Conservation (phyloP, 768 basidiomycete species). For the Mrakia frigida region DNA sequence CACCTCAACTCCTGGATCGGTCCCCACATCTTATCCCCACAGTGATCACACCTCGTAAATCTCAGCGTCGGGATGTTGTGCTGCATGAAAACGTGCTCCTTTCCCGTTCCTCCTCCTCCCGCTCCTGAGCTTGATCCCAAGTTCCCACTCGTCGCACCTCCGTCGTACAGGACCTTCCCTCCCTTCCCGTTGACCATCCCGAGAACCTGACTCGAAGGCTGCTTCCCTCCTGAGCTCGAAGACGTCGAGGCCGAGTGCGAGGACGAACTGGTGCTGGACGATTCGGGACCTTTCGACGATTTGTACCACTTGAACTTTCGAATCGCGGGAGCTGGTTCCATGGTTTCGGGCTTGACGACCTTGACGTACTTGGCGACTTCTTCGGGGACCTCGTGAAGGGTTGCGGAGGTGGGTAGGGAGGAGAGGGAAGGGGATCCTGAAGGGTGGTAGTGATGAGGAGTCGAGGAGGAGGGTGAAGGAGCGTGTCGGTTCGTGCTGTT, state of each 20-base stretch:
- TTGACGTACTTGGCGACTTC: slow-evolving; percentile 44
- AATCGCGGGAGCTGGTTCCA: slow-evolving; percentile 36
- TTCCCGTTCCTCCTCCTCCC: slow-evolving; percentile 32
- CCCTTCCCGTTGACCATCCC: slow-evolving; percentile 4
- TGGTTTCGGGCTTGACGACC: slow-evolving; percentile 39
- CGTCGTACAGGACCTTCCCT: slow-evolving; percentile 35
- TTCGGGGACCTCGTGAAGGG: slow-evolving; percentile 44
- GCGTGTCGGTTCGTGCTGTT: slow-evolving; percentile 18
- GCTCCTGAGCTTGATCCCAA: slow-evolving; percentile 37
- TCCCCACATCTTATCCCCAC: slow-evolving; percentile 98
- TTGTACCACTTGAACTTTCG: slow-evolving; percentile 50
- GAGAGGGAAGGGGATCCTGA: slow-evolving; percentile 10
- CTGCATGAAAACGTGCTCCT: slow-evolving; percentile 81
- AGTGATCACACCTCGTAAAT: slow-evolving; percentile 89
- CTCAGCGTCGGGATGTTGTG: slow-evolving; percentile 65
- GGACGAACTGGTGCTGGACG: slow-evolving; percentile 1
- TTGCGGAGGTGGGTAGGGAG: slow-evolving; percentile 34
- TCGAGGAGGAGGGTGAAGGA: neutral
- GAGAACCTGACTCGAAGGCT: neutral
- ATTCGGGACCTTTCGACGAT: slow-evolving; percentile 40
- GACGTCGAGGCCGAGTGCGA: neutral
- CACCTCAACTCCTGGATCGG: slow-evolving; percentile 75
- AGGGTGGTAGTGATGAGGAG: neutral
- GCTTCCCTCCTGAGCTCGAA: neutral
- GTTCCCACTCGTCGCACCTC: slow-evolving; percentile 52